Evolutionary conservation across 805 yeast species (phyloP).

Genomic region (Scheffersomyces coipomensis): DNA sequence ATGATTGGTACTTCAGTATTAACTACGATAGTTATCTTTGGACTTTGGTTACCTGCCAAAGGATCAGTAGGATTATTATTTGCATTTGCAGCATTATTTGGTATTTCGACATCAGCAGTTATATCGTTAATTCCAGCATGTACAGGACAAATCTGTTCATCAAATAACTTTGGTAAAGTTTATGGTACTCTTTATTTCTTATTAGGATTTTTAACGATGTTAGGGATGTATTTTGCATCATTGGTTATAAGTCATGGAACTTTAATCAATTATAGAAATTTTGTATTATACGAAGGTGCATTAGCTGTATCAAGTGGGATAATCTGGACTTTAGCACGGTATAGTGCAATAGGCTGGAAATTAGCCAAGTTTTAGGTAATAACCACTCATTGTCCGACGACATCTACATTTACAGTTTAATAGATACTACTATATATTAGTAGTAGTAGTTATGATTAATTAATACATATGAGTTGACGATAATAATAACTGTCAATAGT

Average conservation of each 20-base stretch:
- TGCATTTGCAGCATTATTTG: constrained; percentile 50
- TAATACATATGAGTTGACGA: no score
- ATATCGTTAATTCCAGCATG: constrained; percentile 59
- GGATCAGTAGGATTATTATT: constrained; percentile 30
- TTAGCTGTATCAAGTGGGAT: constrained; percentile 36
- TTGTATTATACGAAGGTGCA: constrained; percentile 43
- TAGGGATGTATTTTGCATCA: constrained; percentile 27
- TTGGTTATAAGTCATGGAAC: constrained; percentile 24
- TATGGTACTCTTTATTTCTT: constrained; percentile 50
- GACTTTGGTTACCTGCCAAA: constrained; percentile 33
- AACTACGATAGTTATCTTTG: constrained; percentile 20
- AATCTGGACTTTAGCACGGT: constrained; percentile 45
- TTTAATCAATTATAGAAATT: constrained; percentile 34
- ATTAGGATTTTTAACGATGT: constrained; percentile 29
- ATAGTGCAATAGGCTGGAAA: constrained; percentile 42
- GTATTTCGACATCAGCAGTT: constrained; percentile 56
- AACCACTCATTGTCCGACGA: no score
- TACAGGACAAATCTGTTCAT: constrained; percentile 56
- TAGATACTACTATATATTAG: no score
- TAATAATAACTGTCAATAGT: no score
- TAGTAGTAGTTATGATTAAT: no score
- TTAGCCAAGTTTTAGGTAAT: constrained; percentile 24
- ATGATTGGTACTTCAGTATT: constrained; percentile 20
- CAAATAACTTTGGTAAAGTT: constrained; percentile 53
- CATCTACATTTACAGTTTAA: no score